Base-by-base conservation (phyloP, 352 stramenopile genomes). In the Pythium dissimile region DNA sequence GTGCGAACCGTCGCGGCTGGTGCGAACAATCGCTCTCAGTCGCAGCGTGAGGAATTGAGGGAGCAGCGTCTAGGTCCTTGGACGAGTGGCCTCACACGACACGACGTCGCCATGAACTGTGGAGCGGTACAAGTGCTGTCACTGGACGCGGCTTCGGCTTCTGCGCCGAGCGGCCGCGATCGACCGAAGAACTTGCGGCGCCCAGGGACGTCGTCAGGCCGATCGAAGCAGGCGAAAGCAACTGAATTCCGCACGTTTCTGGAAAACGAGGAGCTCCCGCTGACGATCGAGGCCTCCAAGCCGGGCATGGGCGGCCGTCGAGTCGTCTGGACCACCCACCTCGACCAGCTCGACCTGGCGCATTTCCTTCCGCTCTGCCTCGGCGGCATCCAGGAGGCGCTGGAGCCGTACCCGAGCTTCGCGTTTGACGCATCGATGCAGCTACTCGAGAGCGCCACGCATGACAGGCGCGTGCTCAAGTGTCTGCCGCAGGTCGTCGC, bases 161-260 rank as follows among this genome's bases (percentile, higher is more conserved):
- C 8, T 52, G 32, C 39, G 12, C 27, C 20, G 12, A 24, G 32
- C 13, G 31, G 16, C 20, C 24, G 30, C 20, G 41, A 41, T 28
- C 45, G 52, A 1, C 60, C 60, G 28, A 67, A 67, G 53, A 67
- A 52, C 10, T 52, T 52, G 24, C 51, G 51, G 24, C 71, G 79
- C 0, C 73, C 77, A 1, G 73, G 53, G 15, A 79, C 79, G 6
- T 86, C 76, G 12, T 81, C 72, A 0, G 80, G 79, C 7, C 63
- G 75, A 13, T 72, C 64, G 42, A 81, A 88, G 59, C 35, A 67
- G 32, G n/a, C 39, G 5, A 87, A 87, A 42, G 56, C 73, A 28
- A 89, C 77, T 54, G 80, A 91, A 49, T 92, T 92, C 55, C 80
- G 83, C 23, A 75, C 76, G 48, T 89, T 77, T 46, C 60, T 89